Base-by-base conservation (phyloP, 129 eudicot genomes). In the Escallonia herrerae region DNA sequence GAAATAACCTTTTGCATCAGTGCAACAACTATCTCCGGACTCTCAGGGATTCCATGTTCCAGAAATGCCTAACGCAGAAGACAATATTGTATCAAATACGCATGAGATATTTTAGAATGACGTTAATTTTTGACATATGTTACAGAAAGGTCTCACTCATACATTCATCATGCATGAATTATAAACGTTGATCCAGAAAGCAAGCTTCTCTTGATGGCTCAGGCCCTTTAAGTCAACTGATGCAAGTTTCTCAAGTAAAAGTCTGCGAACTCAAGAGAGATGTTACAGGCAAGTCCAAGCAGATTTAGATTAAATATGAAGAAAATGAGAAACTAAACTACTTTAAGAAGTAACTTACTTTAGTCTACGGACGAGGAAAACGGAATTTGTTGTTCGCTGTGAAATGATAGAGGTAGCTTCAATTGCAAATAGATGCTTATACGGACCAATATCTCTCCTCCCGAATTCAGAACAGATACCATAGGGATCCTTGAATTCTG, bases 111-210 rank as follows among this genome's bases (percentile, higher is more conserved):
- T 22, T 22, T 22, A 51, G 8, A 51, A 11, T 51, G 4, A 51
- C 13, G 3, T 4, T 7, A 40, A 50, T 51, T 15, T 48, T 4
- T 49, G n/a, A 43, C 9, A 45, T 52, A 11, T 40, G 6, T 52
- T 52, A 8, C 15, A 11, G 76, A 73, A 56, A 74, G 40, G 45
- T 55, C 9, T 39, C 56, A 43, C 41, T 48, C 95, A n/a, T 90
- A 90, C 97, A 60, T 90, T 90, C 97, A 90, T 90, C 94, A 90
- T 86, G 89, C 97, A 90, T 4, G 97, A 83, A 77, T 90, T 90
- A 66, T 90, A 90, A 44, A 77, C 77, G 75, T 90, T 90, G 63
- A 90, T 89, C 97, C 97, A 89, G 79, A 89, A 89, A 61, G 97
- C 97, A 71, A 89, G 90, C 84, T 89, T 89, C 70, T 86, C 95